These are phyloP conservation scores for Rhizopus delemar DNA, from an alignment of 371 early-diverging fungal species.

Conservation along the genomic window DNA sequence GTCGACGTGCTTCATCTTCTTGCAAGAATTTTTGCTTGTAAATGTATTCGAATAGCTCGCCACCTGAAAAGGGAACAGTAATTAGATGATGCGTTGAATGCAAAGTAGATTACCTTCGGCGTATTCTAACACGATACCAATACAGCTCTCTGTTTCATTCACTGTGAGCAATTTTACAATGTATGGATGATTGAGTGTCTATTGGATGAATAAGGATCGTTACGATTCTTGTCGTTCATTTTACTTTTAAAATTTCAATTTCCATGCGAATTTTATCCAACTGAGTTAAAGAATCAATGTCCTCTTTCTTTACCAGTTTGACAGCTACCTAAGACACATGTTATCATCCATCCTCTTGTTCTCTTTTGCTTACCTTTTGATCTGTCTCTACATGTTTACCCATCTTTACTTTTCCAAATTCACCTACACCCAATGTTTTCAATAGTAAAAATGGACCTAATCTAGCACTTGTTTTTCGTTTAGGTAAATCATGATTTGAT, in stretches of 20 bases:
- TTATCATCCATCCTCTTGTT: background rate
- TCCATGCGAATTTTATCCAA: conserved; percentile 79
- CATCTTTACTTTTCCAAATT: conserved; percentile 98
- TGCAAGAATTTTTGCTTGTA: conserved; percentile 84
- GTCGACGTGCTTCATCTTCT: conserved; percentile 84
- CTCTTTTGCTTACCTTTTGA: conserved; percentile 70
- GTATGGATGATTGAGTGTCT: conserved; percentile 85
- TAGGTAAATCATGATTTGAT: conserved; percentile 29
- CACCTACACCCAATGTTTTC: conserved; percentile 97
- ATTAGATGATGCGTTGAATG: conserved; percentile 1
- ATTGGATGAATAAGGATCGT: conserved; percentile 7
- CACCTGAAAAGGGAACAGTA: conserved; percentile 40
- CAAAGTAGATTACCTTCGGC: conserved; percentile 62
- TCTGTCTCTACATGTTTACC: conserved; percentile 89
- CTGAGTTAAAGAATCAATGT: conserved; percentile 71
- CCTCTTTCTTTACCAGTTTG: conserved; percentile 77
- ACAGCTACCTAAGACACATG: conserved; percentile 67
- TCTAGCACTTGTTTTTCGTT: conserved; percentile 41
- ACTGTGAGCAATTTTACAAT: conserved; percentile 95
- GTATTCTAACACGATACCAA: conserved; percentile 93
- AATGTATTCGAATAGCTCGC: conserved; percentile 96
- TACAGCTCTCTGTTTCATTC: conserved; percentile 90
- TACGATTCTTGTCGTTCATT: conserved; percentile 9
- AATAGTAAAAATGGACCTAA: conserved; percentile 93
- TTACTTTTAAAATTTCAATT: conserved; percentile 79